Evolutionary conservation across 768 basidiomycete species (phyloP), one percentile per base, ranked within the genome.

Genomic region (Boletellus ananas): DNA sequence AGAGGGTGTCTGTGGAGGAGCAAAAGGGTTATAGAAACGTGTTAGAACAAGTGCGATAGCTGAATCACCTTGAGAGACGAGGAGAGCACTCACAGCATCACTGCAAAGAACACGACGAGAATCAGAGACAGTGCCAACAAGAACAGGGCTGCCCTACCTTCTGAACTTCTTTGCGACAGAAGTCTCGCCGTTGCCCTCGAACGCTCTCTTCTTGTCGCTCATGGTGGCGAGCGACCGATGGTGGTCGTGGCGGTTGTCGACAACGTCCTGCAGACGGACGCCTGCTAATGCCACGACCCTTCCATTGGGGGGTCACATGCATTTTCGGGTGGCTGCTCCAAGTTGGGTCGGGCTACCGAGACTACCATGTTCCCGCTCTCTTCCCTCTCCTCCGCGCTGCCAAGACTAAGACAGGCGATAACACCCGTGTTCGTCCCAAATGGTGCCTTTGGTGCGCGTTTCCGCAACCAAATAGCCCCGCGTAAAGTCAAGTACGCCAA

Each of bases 401-500:
- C 51, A 12, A 43, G 37, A 35, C n/a, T 65, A 17, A 31, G 56
- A 46, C 60, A 45, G 38, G 38, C 50, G 13, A 21, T 48, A 3
- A 6, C 39, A 10, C 53, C 54, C 23, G 56, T 54, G 3, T 56
- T 35, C 13, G 12, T 58, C 6, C 55, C 49, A 25, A 61, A 35
- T 4, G 47, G 55, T 18, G 41, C 56, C 1, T 58, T 64, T 43
- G 58, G 63, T n/a, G 61, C 53, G 6, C 65, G 66, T 45, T 69
- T 67, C 27, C 78, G 82, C 31, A 67, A 74, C 33, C 81, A 85
- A 56, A 82, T 97, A 23, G 92, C 92, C 2, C 95, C 95, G 4
- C 79, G 84, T 36, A 76, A 84, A 52, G 84, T 92, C 50, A 86
- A 91, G 68, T 85, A 90, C 64, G 74, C 88, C 58, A 92, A 90